A percentile compares a stretch with the other conserved stretches of the same genome.
Evolutionary conservation across 768 basidiomycete species (phyloP).

Genomic region (Rhizopogon vulgaris): DNA sequence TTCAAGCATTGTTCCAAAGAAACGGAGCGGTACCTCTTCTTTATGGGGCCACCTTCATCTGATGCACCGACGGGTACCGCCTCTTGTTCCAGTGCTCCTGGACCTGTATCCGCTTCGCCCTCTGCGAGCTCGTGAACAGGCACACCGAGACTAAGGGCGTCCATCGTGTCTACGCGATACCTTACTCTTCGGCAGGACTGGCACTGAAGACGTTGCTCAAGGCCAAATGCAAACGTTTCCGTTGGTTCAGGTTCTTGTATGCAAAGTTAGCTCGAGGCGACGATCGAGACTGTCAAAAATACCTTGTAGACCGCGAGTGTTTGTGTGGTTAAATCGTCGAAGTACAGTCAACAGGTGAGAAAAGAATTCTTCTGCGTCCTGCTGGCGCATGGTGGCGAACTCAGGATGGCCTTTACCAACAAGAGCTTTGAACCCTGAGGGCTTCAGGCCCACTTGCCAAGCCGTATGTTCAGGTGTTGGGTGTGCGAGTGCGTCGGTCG

Average conservation of each 20-base stretch:
- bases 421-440: slow-evolving; percentile 79
- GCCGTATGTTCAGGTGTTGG: slow-evolving; percentile 16
- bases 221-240: slow-evolving; percentile 67
- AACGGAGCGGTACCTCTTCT: slow-evolving; percentile 58
- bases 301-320: slow-evolving; percentile 31
- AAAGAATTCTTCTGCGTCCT: slow-evolving; percentile 95
- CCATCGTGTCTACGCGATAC: slow-evolving; percentile 71
- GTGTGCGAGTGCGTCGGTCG: slow-evolving; percentile 29
- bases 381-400: slow-evolving; percentile 95
- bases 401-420: slow-evolving; percentile 91
- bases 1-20: slow-evolving; percentile 57
- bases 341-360: slow-evolving; percentile 71
- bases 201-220: slow-evolving; percentile 88
- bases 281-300: neutral
- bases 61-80: neutral
- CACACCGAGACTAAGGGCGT: slow-evolving; percentile 76
- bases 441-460: slow-evolving; percentile 75
- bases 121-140: slow-evolving; percentile 43
- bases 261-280: slow-evolving; percentile 15
- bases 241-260: slow-evolving; percentile 53
- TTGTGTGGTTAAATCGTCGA: slow-evolving; percentile 56
- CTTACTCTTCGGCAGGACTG: slow-evolving; percentile 70
- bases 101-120: slow-evolving; percentile 10
- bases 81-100: slow-evolving; percentile 1
- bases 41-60: slow-evolving; percentile 27